Conservation (phyloP, 371 early-diverging fungal species). For the Mortierella sp. region DNA sequence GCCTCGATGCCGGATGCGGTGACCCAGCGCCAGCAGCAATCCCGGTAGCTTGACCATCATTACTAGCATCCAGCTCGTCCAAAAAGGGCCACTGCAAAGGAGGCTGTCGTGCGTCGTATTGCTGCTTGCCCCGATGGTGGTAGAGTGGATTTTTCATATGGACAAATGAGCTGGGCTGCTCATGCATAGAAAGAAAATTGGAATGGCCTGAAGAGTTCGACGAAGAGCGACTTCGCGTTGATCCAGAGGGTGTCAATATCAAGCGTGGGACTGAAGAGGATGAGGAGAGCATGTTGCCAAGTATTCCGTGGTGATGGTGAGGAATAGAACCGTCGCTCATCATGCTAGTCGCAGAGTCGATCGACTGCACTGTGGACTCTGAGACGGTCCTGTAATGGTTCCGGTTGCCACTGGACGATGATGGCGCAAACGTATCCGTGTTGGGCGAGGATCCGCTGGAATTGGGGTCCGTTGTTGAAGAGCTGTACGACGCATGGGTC, state of each 20-base stretch:
- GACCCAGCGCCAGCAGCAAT: not conserved
- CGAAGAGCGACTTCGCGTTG: conserved; percentile 13
- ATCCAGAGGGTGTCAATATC: conserved; percentile 24
- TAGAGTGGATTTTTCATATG: not conserved
- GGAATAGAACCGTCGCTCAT: not conserved
- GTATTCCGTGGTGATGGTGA: not conserved
- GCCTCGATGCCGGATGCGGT: not conserved
- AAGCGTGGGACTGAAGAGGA: not conserved
- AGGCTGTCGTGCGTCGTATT: not conserved
- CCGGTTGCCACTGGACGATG: not conserved
- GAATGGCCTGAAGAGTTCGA: not conserved
- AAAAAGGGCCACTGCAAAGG: not conserved
- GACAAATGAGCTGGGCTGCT: not conserved
- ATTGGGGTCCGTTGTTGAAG: not conserved
- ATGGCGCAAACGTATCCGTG: not conserved
- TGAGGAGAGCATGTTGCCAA: not conserved
- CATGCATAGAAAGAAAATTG: not conserved
- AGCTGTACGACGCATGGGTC: not conserved
- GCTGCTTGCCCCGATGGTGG: not conserved
- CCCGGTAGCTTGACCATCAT: not conserved
- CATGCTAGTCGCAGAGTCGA: not conserved
- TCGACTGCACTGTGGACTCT: not conserved
- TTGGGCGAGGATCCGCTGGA: not conserved
- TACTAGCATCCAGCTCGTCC: not conserved
- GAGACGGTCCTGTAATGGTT: conserved; percentile 1